These are phyloP conservation scores for Rhazya stricta DNA, from an alignment of 257 asterid genomes.

Conservation along the genomic window DNA sequence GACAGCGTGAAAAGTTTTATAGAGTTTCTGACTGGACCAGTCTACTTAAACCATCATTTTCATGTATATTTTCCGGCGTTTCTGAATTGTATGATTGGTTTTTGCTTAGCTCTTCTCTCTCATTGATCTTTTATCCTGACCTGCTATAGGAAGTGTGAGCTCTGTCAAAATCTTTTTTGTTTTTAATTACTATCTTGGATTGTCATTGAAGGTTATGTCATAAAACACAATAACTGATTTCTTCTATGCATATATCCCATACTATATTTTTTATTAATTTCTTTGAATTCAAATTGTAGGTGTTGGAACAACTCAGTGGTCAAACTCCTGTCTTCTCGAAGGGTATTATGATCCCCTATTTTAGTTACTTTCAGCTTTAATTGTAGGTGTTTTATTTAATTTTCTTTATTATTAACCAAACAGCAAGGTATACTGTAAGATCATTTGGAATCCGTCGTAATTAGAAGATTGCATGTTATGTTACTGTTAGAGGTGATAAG, in stretches of 20 bases:
- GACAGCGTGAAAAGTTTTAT: neutral
- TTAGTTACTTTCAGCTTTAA: neutral
- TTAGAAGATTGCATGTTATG: conserved; percentile 45
- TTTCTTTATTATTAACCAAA: neutral
- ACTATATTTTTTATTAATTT: neutral
- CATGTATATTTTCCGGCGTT: neutral
- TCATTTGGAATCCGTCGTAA: conserved; percentile 49
- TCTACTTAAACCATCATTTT: neutral
- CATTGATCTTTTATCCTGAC: neutral
- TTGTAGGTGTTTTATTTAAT: neutral
- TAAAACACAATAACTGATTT: too few relatives aligned
- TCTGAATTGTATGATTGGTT: neutral
- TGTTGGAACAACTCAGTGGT: conserved; percentile 37
- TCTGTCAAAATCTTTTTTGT: neutral
- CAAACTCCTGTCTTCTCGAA: conserved; percentile 39
- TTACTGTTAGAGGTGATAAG: conserved; percentile 45
- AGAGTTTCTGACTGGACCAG: neutral
- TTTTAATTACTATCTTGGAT: neutral
- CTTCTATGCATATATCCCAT: neutral
- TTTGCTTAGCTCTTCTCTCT: neutral
- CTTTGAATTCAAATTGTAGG: conserved; percentile 16
- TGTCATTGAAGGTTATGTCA: neutral
- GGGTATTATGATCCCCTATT: conserved; percentile 17
- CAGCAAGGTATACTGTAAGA: conserved; percentile 49
- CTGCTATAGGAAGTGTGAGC: neutral